These are phyloP conservation scores for Akanthomyces lecanii DNA, from an alignment of 2,329 filamentous ascomycete genomes.

Conservation along the genomic window DNA sequence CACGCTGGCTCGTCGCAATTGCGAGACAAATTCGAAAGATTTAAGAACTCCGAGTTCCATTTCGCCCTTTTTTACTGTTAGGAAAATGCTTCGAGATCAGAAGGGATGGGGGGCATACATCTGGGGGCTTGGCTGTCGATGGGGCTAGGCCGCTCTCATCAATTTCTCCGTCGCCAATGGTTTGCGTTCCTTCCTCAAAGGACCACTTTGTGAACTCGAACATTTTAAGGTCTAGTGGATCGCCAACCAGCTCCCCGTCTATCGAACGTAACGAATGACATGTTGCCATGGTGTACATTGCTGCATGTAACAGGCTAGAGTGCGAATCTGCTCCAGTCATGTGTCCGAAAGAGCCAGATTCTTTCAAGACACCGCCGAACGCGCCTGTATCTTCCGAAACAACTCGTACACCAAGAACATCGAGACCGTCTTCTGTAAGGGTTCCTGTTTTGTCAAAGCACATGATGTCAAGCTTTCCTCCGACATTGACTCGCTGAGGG, in stretches of 20 bases:
- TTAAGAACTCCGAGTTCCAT: constrained; percentile 89
- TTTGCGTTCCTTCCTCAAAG: constrained; percentile 81
- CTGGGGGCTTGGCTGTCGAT: constrained; percentile 81
- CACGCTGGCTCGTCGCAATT: constrained; percentile 87
- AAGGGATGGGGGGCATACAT: constrained; percentile 37
- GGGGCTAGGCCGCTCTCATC: constrained; percentile 74
- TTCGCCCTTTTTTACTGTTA: constrained; percentile 38
- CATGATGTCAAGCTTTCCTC: constrained; percentile 90
- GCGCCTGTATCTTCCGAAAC: constrained; percentile 58
- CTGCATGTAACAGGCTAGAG: constrained; percentile 47
- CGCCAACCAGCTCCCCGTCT: constrained; percentile 84
- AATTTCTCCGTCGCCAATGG: constrained; percentile 58
- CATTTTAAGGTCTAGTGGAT: constrained; percentile 96
- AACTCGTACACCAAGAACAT: constrained; percentile 83
- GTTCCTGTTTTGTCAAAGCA: constrained; percentile 99
- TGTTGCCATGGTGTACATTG: constrained; percentile 92
- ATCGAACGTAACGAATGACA: constrained; percentile 88
- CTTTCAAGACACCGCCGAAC: constrained; percentile 73
- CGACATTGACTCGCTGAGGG: constrained; percentile 93
- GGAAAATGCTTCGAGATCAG: constrained; percentile 1
- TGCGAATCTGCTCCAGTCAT: constrained; percentile 24
- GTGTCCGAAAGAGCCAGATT: constrained; percentile 57
- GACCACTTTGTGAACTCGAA: constrained; percentile 94
- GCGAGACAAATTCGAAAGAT: constrained; percentile 91
- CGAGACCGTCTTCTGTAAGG: constrained; percentile 89